Conservation (phyloP, 2,329 filamentous ascomycete species). For the Tolypocladium ovalisporum region DNA sequence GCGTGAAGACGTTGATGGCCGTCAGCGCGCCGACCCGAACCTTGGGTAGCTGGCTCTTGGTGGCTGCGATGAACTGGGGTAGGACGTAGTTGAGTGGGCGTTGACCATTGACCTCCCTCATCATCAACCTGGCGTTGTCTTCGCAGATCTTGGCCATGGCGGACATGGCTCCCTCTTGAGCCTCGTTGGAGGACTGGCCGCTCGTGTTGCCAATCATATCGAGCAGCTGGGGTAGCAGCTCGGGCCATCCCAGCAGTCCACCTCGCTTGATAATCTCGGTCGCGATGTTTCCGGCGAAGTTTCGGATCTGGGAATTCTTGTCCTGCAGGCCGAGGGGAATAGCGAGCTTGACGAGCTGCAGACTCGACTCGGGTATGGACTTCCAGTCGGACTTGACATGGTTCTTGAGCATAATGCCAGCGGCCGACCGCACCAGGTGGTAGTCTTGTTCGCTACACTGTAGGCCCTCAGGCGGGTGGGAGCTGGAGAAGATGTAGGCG, state of each 20-base stretch:
- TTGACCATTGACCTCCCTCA: constrained; percentile 80
- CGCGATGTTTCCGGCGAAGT: constrained; percentile 84
- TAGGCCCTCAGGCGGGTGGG: constrained; percentile 49
- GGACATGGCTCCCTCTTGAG: constrained; percentile 88
- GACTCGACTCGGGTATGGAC: constrained; percentile 60
- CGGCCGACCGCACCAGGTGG: constrained; percentile 71
- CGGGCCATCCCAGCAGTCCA: constrained; percentile 82
- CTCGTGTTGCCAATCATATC: constrained; percentile 63
- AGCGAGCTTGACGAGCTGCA: constrained; percentile 68
- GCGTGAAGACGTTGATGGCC: constrained; percentile 85
- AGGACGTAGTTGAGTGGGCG: constrained; percentile 80
- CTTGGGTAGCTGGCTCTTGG: constrained; percentile 61
- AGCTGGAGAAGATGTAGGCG: constrained; percentile 74
- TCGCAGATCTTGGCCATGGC: constrained; percentile 94
- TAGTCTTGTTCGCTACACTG: constrained; percentile 50
- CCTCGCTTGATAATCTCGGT: constrained; percentile 81
- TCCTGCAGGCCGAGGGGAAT: constrained; percentile 75
- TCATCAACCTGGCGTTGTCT: constrained; percentile 79
- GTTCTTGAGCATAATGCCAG: constrained; percentile 93
- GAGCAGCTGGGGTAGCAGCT: constrained; percentile 75
- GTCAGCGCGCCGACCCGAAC: constrained; percentile 72
- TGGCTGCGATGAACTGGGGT: constrained; percentile 82
- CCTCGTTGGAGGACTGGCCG: constrained; percentile 56
- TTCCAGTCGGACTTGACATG: constrained; percentile 70
- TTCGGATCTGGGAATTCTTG: constrained; percentile 69